Conservation (phyloP, 2,329 filamentous ascomycete species). For the Arthrobotrys conoides region DNA sequence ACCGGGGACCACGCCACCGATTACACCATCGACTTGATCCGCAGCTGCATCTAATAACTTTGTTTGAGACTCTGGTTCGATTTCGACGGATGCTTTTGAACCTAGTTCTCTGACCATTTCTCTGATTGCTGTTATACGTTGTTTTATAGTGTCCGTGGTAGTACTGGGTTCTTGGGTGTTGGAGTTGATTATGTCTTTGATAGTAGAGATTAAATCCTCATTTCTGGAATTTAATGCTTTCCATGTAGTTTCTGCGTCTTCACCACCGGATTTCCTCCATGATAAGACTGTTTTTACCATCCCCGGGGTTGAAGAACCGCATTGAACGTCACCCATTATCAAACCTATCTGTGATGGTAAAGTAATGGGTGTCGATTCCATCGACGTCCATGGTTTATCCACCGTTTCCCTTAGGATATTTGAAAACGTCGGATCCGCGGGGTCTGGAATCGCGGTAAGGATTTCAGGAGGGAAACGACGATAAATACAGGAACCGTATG, state of each 20-base stretch:
- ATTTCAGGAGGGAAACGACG: slow-evolving; percentile 89
- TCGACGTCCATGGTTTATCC: slow-evolving; percentile 79
- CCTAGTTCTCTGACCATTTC: slow-evolving; percentile 80
- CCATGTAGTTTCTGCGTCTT: slow-evolving; percentile 80
- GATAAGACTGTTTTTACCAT: slow-evolving; percentile 94
- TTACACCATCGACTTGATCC: slow-evolving; percentile 79
- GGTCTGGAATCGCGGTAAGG: slow-evolving; percentile 76
- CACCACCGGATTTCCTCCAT: slow-evolving; percentile 79
- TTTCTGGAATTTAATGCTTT: slow-evolving; percentile 80
- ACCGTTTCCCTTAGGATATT: slow-evolving; percentile 76
- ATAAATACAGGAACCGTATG: slow-evolving; percentile 92
- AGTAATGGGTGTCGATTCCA: slow-evolving; percentile 78
- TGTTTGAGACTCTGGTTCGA: slow-evolving; percentile 90
- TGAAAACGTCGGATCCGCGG: slow-evolving; percentile 74
- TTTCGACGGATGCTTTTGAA: slow-evolving; percentile 79
- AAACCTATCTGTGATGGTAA: slow-evolving; percentile 82
- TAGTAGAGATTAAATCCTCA: slow-evolving; percentile 71
- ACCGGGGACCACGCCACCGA: slow-evolving; percentile 92
- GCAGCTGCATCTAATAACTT: slow-evolving; percentile 80
- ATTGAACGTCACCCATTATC: slow-evolving; percentile 96
- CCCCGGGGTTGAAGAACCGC: slow-evolving; percentile 89
- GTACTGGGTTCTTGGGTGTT: slow-evolving; percentile 29
- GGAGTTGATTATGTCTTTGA: slow-evolving; percentile 35
- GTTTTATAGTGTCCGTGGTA: slow-evolving; percentile 25
- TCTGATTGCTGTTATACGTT: slow-evolving; percentile 68